A percentile compares a stretch with the other conserved stretches of the same genome.
phyloP scores from a whole-genome alignment of 192 early-diverging fungal species.

The Haplosporangium gracile region DNA sequence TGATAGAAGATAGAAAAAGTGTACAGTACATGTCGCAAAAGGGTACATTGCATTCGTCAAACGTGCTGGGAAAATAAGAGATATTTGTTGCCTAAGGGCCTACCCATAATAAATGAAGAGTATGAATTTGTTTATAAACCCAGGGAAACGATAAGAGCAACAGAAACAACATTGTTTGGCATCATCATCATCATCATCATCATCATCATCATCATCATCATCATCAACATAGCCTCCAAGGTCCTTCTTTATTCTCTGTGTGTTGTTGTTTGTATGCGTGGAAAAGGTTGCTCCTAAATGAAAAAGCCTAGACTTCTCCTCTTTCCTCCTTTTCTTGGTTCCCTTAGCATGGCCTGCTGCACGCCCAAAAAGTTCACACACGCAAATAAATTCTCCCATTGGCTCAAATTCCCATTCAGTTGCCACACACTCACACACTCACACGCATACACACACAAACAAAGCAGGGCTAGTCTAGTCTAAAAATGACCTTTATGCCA shows the following conservation, averaged over 20 bases:
- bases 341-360: neutral
- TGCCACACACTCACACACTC: neutral
- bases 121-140: no score
- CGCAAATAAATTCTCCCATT: constrained; percentile 39
- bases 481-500: neutral
- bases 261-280: neutral
- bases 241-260: neutral
- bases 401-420: constrained; percentile 6
- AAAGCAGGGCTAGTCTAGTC: neutral
- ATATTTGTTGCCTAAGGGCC: no score
- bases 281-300: neutral
- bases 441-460: neutral
- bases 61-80: neutral
- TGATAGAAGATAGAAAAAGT: neutral
- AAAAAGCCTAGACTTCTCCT: neutral
- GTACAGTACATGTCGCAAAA: neutral
- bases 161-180: neutral
- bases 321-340: neutral
- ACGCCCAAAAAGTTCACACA: neutral
- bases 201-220: neutral
- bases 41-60: neutral
- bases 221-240: neutral
- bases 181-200: neutral
- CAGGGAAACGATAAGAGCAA: no score
- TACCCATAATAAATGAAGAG: no score